Conservation (phyloP, 2,329 filamentous ascomycete genomes). For the Fusarium acutatum region DNA sequence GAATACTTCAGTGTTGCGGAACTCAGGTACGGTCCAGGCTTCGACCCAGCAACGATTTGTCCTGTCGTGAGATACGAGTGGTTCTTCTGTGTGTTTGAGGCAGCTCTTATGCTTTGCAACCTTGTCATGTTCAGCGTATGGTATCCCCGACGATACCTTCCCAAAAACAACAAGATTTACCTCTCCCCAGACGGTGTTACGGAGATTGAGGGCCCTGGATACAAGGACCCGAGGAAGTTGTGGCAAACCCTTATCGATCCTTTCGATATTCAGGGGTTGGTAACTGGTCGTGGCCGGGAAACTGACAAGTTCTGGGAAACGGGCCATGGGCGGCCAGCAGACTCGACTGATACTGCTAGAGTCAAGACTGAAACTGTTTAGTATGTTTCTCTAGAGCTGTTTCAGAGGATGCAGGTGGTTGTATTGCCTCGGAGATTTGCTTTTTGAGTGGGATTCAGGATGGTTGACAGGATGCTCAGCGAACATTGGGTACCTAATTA, state of each 20-base stretch:
- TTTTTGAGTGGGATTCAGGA: neutral
- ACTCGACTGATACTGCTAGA: neutral
- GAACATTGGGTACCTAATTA: neutral
- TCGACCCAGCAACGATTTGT: conserved; percentile 50
- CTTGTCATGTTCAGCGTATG: conserved; percentile 58
- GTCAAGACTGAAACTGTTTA: conserved; percentile 7
- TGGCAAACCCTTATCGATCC: conserved; percentile 53
- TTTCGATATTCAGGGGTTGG: conserved; percentile 50
- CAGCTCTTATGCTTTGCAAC: conserved; percentile 61
- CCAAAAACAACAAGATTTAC: conserved; percentile 58
- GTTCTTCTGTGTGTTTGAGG: conserved; percentile 69
- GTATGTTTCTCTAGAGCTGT: neutral
- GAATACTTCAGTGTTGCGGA: conserved; percentile 65
- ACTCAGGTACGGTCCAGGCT: conserved; percentile 48
- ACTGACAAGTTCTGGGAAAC: conserved; percentile 50
- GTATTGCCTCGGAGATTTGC: no score
- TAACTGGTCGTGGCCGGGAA: conserved; percentile 44
- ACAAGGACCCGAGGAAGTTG: conserved; percentile 57
- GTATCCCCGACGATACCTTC: conserved; percentile 62
- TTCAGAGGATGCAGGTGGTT: neutral
- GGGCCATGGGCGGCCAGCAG: neutral
- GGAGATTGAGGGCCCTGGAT: conserved; percentile 59
- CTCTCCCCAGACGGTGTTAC: conserved; percentile 59
- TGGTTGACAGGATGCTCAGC: neutral
- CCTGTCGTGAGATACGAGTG: conserved; percentile 64